These are phyloP conservation scores for Cutaneotrichosporon sp. DNA, from an alignment of 1,284 basidiomycete genomes.

Conservation along the genomic window DNA sequence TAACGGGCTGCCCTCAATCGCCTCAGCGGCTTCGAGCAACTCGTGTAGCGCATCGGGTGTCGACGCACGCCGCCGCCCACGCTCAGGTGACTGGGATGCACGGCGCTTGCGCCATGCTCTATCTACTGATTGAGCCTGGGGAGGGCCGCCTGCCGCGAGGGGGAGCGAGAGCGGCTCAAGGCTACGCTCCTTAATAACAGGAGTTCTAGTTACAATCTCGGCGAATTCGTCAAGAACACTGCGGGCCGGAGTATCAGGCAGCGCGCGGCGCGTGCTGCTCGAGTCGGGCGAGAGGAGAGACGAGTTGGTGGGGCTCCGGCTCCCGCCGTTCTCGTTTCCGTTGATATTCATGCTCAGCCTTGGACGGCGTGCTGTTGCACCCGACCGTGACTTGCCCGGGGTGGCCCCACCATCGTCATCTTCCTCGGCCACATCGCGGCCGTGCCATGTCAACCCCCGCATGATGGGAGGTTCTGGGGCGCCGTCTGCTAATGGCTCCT, in stretches of 20 bases:
- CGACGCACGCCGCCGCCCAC: constrained; percentile 17
- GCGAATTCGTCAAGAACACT: constrained; percentile 43
- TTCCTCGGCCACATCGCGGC: constrained; percentile 35
- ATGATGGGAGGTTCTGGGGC: constrained; percentile 39
- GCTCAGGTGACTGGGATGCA: constrained; percentile 26
- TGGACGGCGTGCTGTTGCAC: not conserved
- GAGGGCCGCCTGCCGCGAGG: constrained; percentile 14
- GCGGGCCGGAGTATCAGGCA: constrained; percentile 41
- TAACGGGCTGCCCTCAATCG: constrained; percentile 40
- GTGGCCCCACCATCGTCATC: constrained; percentile 14
- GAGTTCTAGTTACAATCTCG: constrained; percentile 42
- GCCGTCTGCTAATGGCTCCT: constrained; percentile 26
- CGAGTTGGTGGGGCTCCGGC: constrained; percentile 33
- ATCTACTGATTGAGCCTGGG: constrained; percentile 25
- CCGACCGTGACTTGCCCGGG: not conserved
- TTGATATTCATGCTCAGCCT: not conserved
- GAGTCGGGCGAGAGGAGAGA: constrained; percentile 40
- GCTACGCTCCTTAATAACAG: constrained; percentile 22
- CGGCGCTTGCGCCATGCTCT: constrained; percentile 26
- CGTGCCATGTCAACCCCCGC: constrained; percentile 42
- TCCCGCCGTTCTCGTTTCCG: constrained; percentile 6
- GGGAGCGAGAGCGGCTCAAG: constrained; percentile 4
- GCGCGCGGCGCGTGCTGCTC: constrained; percentile 24
- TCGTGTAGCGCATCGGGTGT: constrained; percentile 41
- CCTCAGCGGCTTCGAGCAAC: constrained; percentile 40